Conservation (phyloP, 169 alveolate species). For the Eimeria praecox region DNA sequence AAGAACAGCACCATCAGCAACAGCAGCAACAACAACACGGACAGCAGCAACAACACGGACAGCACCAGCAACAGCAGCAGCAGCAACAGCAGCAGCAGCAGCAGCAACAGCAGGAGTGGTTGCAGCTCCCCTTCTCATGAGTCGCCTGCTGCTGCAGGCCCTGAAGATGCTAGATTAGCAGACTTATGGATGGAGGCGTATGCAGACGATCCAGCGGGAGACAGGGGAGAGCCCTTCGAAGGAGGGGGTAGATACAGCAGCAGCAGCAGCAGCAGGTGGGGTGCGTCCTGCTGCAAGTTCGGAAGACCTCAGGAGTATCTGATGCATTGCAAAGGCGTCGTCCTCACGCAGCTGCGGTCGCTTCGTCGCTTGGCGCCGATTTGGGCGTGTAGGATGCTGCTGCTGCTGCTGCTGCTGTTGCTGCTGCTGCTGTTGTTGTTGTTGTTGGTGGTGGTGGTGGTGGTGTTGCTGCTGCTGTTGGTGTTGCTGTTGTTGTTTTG, state of each 20-base stretch:
- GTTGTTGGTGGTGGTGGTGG: constrained; percentile 8
- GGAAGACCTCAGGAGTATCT: constrained; percentile 32
- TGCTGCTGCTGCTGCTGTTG: neutral
- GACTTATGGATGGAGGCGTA: constrained; percentile 14
- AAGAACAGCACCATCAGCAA: neutral
- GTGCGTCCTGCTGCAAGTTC: neutral
- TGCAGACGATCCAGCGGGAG: constrained; percentile 28
- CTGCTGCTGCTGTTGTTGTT: neutral
- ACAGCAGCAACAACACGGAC: neutral
- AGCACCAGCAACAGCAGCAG: neutral
- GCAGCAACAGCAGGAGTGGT: neutral
- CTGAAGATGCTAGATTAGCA: constrained; percentile 28
- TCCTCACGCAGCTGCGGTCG: constrained; percentile 63
- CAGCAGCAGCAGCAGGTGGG: constrained; percentile 15
- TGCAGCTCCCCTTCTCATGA: neutral
- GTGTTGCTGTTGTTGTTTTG: neutral
- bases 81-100: constrained; percentile 18
- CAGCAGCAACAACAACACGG: neutral
- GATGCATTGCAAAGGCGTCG: constrained; percentile 23
- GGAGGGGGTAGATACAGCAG: too few species aligned
- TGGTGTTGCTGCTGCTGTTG: neutral
- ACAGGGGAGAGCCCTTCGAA: neutral
- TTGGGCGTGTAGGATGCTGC: constrained; percentile 54
- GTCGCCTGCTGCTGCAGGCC: neutral
- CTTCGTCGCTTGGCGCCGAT: constrained; percentile 45